A percentile compares a stretch with the other conserved stretches of the same genome.
Evolutionary conservation across 2,329 filamentous ascomycete species (phyloP).

Genomic region (Colletotrichum tabaci): DNA sequence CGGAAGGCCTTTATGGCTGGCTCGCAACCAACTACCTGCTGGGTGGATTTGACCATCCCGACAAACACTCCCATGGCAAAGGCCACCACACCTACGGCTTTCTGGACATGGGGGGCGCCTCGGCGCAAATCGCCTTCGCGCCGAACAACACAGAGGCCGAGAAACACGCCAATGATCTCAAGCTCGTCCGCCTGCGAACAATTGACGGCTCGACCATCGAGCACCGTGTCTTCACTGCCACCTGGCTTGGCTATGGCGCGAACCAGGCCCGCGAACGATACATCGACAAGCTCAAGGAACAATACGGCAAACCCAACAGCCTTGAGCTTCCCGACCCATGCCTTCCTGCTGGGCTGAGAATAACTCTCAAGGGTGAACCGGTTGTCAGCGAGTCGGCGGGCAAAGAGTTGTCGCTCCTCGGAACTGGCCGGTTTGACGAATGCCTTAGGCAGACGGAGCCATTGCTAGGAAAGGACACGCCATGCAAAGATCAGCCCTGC

Average conservation of each 20-base stretch:
- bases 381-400: constrained; percentile 54
- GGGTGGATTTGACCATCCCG: constrained; percentile 86
- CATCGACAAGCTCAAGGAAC: constrained; percentile 80
- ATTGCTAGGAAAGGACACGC: constrained; percentile 88
- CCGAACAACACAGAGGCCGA: constrained; percentile 92
- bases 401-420: constrained; percentile 73
- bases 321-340: constrained; percentile 91
- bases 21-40: constrained; percentile 96
- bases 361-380: constrained; percentile 78
- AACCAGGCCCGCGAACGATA: constrained; percentile 92
- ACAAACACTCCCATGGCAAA: constrained; percentile 84
- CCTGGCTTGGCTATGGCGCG: constrained; percentile 98
- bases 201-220: constrained; percentile 84
- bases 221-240: constrained; percentile 93
- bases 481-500: constrained; percentile 87
- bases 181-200: constrained; percentile 86
- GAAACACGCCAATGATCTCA: constrained; percentile 92
- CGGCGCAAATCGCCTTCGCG: constrained; percentile 97
- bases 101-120: constrained; percentile 97
- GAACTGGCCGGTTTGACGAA: constrained; percentile 89
- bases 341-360: constrained; percentile 82
- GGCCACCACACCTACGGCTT: constrained; percentile 97
- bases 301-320: constrained; percentile 70
- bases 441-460: constrained; percentile 88
- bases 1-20: constrained; percentile 97